Evolutionary conservation across 1,284 basidiomycete species (phyloP).

Genomic region (Boletus sp.): DNA sequence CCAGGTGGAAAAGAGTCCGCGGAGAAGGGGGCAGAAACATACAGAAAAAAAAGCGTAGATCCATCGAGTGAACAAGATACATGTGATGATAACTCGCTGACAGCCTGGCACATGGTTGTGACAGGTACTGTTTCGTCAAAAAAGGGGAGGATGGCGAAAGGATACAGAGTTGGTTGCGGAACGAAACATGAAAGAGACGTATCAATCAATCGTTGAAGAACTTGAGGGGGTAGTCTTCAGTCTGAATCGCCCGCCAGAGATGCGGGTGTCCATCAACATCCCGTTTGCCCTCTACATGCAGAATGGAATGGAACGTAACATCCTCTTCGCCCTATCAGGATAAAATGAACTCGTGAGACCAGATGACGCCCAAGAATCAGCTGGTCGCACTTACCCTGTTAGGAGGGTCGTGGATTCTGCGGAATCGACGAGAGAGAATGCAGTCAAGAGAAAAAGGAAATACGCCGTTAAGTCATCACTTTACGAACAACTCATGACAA

Average conservation of each 20-base stretch:
- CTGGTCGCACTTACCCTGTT: conserved; percentile 50
- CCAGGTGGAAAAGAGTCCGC: conserved; percentile 5
- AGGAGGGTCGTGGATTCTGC: conserved; percentile 70
- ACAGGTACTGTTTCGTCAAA: conserved; percentile 23
- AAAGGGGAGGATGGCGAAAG: not conserved
- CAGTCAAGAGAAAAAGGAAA: conserved; percentile 7
- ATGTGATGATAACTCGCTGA: not conserved
- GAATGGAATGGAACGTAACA: conserved; percentile 68
- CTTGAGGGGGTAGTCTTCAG: conserved; percentile 53
- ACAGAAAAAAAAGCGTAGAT: conserved; percentile 2
- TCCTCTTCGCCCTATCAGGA: conserved; percentile 57
- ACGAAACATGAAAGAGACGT: not conserved
- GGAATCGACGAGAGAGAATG: conserved; percentile 10
- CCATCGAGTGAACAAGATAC: not conserved
- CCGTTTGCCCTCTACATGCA: conserved; percentile 58
- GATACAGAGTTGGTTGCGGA: not conserved
- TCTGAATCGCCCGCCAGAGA: conserved; percentile 65
- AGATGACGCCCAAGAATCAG: not conserved
- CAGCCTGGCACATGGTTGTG: conserved; percentile 8
- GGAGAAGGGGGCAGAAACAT: conserved; percentile 1
- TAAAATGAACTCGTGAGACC: conserved; percentile 11
- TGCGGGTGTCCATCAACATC: conserved; percentile 53
- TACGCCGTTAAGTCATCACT: conserved; percentile 10
- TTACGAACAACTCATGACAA: conserved; percentile 7
- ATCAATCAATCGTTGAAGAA: conserved; percentile 56